Percentiles rank a stretch among this genome's conserved stretches.
phyloP scores from a whole-genome alignment of 495 filamentous ascomycete genomes.

The Penicillium roqueforti region DNA sequence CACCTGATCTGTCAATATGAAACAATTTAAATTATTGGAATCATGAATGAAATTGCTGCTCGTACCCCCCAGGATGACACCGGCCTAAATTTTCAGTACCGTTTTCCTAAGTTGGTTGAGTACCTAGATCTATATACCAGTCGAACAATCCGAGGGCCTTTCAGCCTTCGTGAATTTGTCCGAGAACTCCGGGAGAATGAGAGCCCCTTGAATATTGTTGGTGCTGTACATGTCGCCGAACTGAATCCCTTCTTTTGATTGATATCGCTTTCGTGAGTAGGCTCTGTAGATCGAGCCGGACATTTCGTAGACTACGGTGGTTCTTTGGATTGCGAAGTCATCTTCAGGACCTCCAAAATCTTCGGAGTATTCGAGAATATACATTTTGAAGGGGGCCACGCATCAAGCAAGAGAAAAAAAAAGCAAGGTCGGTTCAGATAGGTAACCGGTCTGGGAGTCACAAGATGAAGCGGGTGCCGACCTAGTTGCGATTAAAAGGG shows the following conservation, averaged over 20 bases:
- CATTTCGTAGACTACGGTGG: slow-evolving; percentile 1
- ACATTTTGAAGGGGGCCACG: neutral
- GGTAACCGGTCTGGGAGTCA: neutral
- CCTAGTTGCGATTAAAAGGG: slow-evolving; percentile 2
- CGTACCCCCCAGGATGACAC: too few species aligned
- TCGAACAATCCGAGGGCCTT: neutral
- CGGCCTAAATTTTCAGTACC: too few species aligned
- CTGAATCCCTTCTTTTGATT: neutral
- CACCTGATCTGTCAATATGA: too few species aligned
- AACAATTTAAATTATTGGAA: too few species aligned
- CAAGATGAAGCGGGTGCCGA: neutral
- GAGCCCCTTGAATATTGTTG: neutral
- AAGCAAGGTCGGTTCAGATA: slow-evolving; percentile 7
- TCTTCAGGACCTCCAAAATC: slow-evolving; percentile 4
- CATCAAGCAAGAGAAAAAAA: neutral
- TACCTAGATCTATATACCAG: too few species aligned
- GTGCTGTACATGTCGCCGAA: slow-evolving; percentile 1
- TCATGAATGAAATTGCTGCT: too few species aligned
- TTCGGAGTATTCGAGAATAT: slow-evolving; percentile 3
- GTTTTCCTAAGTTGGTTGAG: too few species aligned
- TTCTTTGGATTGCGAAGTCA: neutral
- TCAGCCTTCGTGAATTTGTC: slow-evolving; percentile 7
- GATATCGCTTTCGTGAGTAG: slow-evolving; percentile 2
- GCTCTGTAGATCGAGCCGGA: slow-evolving; percentile 2
- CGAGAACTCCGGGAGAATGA: neutral